Evolutionary conservation across 2,329 filamentous ascomycete species (phyloP), one percentile per base, ranked within the genome.

Genomic region (Penicillium sp.): DNA sequence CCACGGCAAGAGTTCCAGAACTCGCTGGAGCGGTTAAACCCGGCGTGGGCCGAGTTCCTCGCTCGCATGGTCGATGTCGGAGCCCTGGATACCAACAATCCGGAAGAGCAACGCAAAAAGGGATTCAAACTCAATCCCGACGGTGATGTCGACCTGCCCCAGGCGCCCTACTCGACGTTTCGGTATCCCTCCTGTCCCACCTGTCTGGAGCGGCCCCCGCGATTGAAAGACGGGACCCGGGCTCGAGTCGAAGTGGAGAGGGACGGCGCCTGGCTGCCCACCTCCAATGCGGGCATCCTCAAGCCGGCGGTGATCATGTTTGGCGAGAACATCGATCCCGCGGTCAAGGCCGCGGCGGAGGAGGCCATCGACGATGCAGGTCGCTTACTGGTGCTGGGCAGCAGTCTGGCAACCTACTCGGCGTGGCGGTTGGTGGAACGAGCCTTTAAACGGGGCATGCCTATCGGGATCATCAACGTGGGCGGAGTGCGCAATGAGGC

Each of bases 301-400:
- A 97, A 97, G 64, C 93, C 93, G 3, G 88, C 88, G 1, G 90
- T 98, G 2, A 84, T 90, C 59, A 96, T 97, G 89, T 97, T 97
- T 66, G 93, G 93, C 12, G 93, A 97, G 69, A 90, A 82, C 50
- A 95, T 97, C 43, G 75, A 80, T 0, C 68, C 71, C 1, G 61
- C 71, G 1, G 83, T 90, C 33, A 96, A 94, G 66, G 67, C 73
- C 1, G 83, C 82, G 0, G 91, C 90, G 1, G 90, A 97, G 63
- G 72, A 81, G 27, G 86, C 86, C 9, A 82, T 97, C 43, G 88
- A 96, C 61, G 77, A 78, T 27, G 86, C 89, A 1, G 83, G 82
- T 5, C 81, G 82, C 50, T 69, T 97, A 33, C 74, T 97, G 24
- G 79, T 97, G 7, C 68, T 97, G 12, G 93, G 90, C 4, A 96